These are phyloP conservation scores for Hanseniaspora nectarophila DNA, from an alignment of 805 yeast genomes.

Conservation along the genomic window DNA sequence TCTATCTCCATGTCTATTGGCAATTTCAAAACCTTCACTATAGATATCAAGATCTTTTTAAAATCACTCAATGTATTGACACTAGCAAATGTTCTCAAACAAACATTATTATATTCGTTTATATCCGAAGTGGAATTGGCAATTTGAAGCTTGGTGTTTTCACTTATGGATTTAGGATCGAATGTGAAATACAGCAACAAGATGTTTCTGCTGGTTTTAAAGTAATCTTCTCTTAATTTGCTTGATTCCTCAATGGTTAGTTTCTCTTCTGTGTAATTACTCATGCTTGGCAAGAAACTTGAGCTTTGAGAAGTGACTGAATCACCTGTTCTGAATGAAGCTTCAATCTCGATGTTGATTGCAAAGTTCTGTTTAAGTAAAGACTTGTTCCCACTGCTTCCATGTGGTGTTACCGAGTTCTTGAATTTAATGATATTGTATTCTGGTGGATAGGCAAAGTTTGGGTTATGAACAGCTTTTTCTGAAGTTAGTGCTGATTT, in stretches of 20 bases:
- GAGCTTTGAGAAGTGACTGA: not conserved
- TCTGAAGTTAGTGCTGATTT: not conserved
- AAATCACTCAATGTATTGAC: constrained; percentile 47
- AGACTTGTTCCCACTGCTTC: not conserved
- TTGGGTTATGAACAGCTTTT: not conserved
- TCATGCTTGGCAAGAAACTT: not conserved
- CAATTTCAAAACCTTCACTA: constrained; percentile 37
- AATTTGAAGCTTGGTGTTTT: constrained; percentile 3
- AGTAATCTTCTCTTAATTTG: constrained; percentile 4
- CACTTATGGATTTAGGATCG: not conserved
- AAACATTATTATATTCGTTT: constrained; percentile 5
- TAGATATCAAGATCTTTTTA: constrained; percentile 35
- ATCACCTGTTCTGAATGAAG: not conserved
- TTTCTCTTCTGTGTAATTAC: constrained; percentile 16
- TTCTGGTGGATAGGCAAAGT: constrained; percentile 5
- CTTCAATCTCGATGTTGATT: not conserved
- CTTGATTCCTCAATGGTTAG: constrained; percentile 6
- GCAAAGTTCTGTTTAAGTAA: not conserved
- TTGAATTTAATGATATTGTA: not conserved
- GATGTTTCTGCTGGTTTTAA: constrained; percentile 6
- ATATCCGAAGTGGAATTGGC: not conserved
- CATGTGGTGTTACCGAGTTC: not conserved
- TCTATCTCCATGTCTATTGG: constrained; percentile 35
- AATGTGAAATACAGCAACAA: constrained; percentile 13
- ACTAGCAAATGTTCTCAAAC: constrained; percentile 33